phyloP scores from a whole-genome alignment of 768 basidiomycete species.

The Daedaleopsis nitida region DNA sequence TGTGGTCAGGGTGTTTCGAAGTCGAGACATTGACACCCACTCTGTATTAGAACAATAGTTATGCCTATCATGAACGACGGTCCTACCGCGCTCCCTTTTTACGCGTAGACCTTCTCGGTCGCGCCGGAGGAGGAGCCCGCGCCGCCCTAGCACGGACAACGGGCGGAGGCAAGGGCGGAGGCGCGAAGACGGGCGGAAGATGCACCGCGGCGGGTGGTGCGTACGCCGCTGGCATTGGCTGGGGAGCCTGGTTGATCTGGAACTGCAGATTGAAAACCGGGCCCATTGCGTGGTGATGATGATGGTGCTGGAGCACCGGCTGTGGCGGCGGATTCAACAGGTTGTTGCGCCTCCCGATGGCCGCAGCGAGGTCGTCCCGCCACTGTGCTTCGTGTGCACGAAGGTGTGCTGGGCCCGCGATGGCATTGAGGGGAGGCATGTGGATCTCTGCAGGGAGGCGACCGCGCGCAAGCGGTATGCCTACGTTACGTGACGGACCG shows the following conservation, averaged over 20 bases:
- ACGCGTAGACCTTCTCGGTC: neutral
- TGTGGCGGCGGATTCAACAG: neutral
- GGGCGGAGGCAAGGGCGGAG: neutral
- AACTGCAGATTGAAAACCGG: slow-evolving; percentile 16
- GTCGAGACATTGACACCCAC: no score
- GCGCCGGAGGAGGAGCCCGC: neutral
- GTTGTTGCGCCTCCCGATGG: neutral
- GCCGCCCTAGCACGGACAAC: neutral
- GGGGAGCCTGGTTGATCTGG: slow-evolving; percentile 11
- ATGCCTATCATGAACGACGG: neutral
- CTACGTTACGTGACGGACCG: slow-evolving; percentile 3
- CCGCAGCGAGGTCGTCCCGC: neutral
- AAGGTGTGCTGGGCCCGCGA: slow-evolving; percentile 1
- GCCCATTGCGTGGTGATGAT: neutral
- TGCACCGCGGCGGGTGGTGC: neutral
- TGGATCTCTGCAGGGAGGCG: neutral
- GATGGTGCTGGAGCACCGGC: neutral
- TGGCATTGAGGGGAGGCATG: neutral
- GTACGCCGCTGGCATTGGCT: neutral
- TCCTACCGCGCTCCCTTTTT: neutral
- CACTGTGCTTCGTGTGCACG: neutral
- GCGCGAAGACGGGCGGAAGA: neutral
- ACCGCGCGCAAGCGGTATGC: neutral
- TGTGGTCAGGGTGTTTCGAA: no score
- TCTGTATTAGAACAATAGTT: no score